Base-by-base conservation (phyloP, 2,329 filamentous ascomycete genomes). In the Lachnum nothofagi region DNA sequence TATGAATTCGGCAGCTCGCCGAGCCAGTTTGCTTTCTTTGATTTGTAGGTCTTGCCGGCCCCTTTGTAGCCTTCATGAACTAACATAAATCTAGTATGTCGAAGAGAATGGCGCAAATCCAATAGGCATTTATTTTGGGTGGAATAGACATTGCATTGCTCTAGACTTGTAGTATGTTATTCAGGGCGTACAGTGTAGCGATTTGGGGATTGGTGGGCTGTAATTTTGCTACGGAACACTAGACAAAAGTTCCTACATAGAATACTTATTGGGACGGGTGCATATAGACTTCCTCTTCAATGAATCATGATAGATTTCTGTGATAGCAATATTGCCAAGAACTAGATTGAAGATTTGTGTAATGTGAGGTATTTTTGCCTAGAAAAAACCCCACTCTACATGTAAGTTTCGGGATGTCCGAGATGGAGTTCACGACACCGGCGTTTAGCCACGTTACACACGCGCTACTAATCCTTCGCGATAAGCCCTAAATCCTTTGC, bases 1-100 rank as follows among this genome's bases (percentile, higher is more conserved):
- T 98, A 98, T 69, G 83, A 95, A 68, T 93, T 91, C 67, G 93
- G 93, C 63, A 91, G 90, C 67, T 85, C 81, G 58, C 91, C 93
- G 4, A 93, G 86, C 73, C 91, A 96, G 64, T 97, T 98, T 73
- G 90, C 91, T 33, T 98, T 98, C 77, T 98, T 95, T 71, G 89
- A 95, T 67, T 98, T 97, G 87, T 91, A 74, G 82, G 86, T 85
- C 24, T 33, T 38, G 24, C 37, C 16, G 17, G 27, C 12, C 14
- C 16, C 2, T 25, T n/a, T n/a, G 12, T 24, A 60, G 45, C 39
- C n/a, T 22, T 17, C 2, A 33, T 49, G 9, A 19, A 22, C 63
- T 63, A 57, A 64, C 29, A 40, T 31, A 25, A 37, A 8, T 38
- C 59, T 55, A 84, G 80, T 64, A 85, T 85, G 82, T 80, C 80